A percentile compares a stretch with the other conserved stretches of the same genome.
Evolutionary conservation across 129 eudicot genomes (phyloP).

Genomic region (Artemisia tridentata): DNA sequence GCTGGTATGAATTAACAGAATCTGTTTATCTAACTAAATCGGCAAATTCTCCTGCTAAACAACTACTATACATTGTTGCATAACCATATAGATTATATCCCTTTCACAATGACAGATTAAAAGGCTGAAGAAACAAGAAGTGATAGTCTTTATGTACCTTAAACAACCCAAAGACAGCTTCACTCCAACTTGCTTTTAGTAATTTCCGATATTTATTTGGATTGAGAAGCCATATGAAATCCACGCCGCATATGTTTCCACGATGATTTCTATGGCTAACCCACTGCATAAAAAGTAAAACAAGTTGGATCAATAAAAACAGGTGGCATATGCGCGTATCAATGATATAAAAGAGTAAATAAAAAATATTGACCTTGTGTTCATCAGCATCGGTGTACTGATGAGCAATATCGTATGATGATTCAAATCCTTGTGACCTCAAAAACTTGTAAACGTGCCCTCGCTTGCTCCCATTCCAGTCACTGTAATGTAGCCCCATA

Average conservation of each 20-base stretch:
- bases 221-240: conserved; percentile 98
- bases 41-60: neutral
- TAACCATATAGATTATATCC: neutral
- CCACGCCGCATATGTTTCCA: conserved; percentile 98
- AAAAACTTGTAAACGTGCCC: conserved; percentile 92
- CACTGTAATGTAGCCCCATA: conserved; percentile 38
- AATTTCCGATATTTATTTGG: conserved; percentile 84
- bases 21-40: neutral
- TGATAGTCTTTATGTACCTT: conserved; percentile 47
- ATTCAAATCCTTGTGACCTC: conserved; percentile 92
- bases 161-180: conserved; percentile 86
- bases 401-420: conserved; percentile 97
- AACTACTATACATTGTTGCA: neutral
- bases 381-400: conserved; percentile 94
- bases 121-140: conserved; percentile 5
- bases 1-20: no score
- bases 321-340: neutral
- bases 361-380: conserved; percentile 57
- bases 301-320: neutral
- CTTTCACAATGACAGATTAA: neutral
- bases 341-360: neutral
- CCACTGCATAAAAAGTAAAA: conserved; percentile 54
- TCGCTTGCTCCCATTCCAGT: conserved; percentile 98
- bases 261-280: conserved; percentile 97
- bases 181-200: conserved; percentile 90